Base-by-base conservation (phyloP, 805 yeast species). In the Yamadazyma akitaensis region DNA sequence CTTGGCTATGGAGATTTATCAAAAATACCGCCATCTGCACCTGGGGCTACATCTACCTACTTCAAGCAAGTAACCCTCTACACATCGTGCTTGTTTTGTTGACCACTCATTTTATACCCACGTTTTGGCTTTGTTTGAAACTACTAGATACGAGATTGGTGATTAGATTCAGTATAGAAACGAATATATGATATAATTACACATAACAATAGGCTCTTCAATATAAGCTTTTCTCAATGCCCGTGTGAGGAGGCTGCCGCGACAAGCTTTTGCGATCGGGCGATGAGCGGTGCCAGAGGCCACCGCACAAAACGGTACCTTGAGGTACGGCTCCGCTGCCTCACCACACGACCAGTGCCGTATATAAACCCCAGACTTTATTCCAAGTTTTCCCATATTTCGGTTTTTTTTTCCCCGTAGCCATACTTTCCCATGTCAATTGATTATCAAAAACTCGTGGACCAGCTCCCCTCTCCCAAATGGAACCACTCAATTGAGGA, bases 401-500 rank as follows among this genome's bases (percentile, higher is more conserved):
- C 24, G 7, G 7, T 5, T 21, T 21, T 7, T 21, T 21, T n/a
- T n/a, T n/a, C n/a, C n/a, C n/a, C n/a, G n/a, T n/a, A n/a, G n/a
- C n/a, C n/a, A 21, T 21, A 21, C 7, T 21, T 21, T 28, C 10
- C 10, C 32, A 28, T 28, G 32, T 3, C 26, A 17, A 38, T 43
- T 30, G 41, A 43, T 32, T 43, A 36, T 36, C 37, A 43, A 21
- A 8, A 17, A 10, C 40, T 42, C 24, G 38, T 42, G 21, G 39
- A 34, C 34, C 14, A 24, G 13, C n/a, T 43, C 31, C 24, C 26
- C 12, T 13, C 36, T 33, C 84, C 87, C 12, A 46, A 55, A 19
- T 87, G 95, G 96, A 64, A 70, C 17, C 77, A 73, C 53, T 72
- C 87, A 5, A 76, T 88, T 1, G 77, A 70, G 13, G 65, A 73